A percentile compares a stretch with the other conserved stretches of the same genome.
Evolutionary conservation across 257 asterid species (phyloP).

Genomic region (Thymus quinquecostatus): DNA sequence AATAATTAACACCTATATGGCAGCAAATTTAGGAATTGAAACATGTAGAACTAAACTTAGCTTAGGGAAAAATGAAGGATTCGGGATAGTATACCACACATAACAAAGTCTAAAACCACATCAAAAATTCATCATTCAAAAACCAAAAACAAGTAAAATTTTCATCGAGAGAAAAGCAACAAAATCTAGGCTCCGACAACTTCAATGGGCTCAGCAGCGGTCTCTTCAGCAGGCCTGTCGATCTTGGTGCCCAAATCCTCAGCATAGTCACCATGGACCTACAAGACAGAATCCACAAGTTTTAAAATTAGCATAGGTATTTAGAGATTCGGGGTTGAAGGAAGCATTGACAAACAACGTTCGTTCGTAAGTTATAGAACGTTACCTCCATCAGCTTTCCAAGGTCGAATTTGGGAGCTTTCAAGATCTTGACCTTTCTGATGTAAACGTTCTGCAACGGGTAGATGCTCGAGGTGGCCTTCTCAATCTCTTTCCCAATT

Average conservation of each 20-base stretch:
- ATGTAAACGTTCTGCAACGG: constrained; percentile 67
- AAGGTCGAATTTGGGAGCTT: constrained; percentile 72
- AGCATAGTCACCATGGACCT: constrained; percentile 75
- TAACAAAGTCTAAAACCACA: too few relatives aligned
- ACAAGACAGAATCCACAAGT: background rate
- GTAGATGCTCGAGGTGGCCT: constrained; percentile 63
- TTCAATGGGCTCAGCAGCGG: constrained; percentile 58
- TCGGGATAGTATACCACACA: background rate
- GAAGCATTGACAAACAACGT: too few relatives aligned
- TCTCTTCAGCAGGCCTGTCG: constrained; percentile 73
- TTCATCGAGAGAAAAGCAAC: background rate
- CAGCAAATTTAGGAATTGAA: too few relatives aligned
- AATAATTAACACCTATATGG: too few relatives aligned
- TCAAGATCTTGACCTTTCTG: constrained; percentile 68
- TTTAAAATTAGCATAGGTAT: too few relatives aligned
- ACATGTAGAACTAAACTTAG: too few relatives aligned
- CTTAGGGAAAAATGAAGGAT: too few relatives aligned
- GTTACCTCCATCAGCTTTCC: constrained; percentile 65
- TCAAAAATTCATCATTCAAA: background rate
- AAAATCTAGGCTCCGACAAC: constrained; percentile 62
- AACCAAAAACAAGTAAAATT: background rate
- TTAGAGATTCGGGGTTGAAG: background rate
- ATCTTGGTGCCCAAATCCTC: constrained; percentile 71
- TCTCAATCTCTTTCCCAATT: constrained; percentile 69
- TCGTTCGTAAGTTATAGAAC: background rate